phyloP scores from a whole-genome alignment of 2,329 filamentous ascomycete species.

The Colletotrichum sp. region DNA sequence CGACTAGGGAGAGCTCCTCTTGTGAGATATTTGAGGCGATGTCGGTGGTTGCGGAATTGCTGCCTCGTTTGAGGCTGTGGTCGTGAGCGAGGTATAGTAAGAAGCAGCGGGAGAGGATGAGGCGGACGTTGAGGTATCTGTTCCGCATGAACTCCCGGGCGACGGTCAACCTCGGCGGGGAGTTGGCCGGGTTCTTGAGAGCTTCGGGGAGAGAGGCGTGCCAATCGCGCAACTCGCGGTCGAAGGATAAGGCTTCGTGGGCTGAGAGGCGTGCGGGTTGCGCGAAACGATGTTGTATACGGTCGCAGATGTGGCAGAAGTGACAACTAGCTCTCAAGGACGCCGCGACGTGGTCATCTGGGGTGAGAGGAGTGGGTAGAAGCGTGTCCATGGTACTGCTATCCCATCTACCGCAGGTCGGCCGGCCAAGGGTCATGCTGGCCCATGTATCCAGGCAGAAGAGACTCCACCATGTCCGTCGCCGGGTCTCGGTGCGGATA shows the following conservation, averaged over 20 bases:
- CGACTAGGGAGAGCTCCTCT: constrained; percentile 26
- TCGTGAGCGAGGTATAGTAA: constrained; percentile 28
- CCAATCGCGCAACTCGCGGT: constrained; percentile 31
- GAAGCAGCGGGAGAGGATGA: constrained; percentile 27
- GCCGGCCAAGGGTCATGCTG: constrained; percentile 45
- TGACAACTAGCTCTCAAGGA: constrained; percentile 28
- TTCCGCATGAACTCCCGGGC: constrained; percentile 32
- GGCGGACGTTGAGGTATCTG: constrained; percentile 33
- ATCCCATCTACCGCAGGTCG: constrained; percentile 33
- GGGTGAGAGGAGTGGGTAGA: constrained; percentile 23
- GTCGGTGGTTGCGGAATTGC: neutral
- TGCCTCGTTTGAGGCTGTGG: constrained; percentile 7
- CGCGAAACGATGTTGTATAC: constrained; percentile 33
- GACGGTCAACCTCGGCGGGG: constrained; percentile 27
- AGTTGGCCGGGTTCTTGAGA: constrained; percentile 25
- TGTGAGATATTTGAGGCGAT: neutral
- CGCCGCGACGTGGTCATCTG: constrained; percentile 28
- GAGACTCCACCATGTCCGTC: constrained; percentile 48
- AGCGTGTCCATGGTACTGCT: constrained; percentile 33
- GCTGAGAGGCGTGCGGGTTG: constrained; percentile 27
- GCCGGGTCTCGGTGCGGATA: constrained; percentile 33
- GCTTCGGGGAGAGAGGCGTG: constrained; percentile 25
- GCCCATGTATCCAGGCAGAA: constrained; percentile 48
- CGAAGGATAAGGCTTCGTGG: constrained; percentile 29
- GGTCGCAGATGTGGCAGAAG: constrained; percentile 33